Evolutionary conservation across 2,329 filamentous ascomycete genomes (phyloP).

Genomic region (Penicillium sp.): DNA sequence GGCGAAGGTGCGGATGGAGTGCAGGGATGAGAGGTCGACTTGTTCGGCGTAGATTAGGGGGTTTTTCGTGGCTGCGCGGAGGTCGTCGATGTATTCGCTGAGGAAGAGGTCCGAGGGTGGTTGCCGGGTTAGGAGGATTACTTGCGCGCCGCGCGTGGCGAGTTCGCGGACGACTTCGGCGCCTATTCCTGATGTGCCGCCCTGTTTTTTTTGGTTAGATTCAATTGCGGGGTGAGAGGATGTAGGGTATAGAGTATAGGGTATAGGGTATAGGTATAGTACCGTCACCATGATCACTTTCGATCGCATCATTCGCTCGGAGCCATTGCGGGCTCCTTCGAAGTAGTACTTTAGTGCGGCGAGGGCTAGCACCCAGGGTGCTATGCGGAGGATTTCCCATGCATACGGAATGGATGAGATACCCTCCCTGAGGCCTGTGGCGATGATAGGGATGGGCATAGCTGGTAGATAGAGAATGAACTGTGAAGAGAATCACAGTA

Average conservation of each 20-base stretch:
- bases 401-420: constrained; percentile 53
- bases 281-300: constrained; percentile 91
- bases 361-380: constrained; percentile 52
- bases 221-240: background rate
- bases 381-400: constrained; percentile 51
- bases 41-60: constrained; percentile 92
- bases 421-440: constrained; percentile 54
- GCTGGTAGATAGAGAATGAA: constrained; percentile 19
- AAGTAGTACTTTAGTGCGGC: constrained; percentile 69
- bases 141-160: constrained; percentile 77
- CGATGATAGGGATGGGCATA: constrained; percentile 62
- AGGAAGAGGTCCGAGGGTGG: constrained; percentile 80
- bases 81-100: constrained; percentile 85
- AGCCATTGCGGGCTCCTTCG: constrained; percentile 67
- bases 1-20: constrained; percentile 87
- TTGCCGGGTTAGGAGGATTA: constrained; percentile 83
- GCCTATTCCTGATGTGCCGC: constrained; percentile 90
- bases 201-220: constrained; percentile 44
- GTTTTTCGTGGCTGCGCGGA: constrained; percentile 73
- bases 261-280: constrained; percentile 28
- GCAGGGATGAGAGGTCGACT: constrained; percentile 81
- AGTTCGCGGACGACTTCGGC: constrained; percentile 70
- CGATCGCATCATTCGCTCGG: constrained; percentile 83
- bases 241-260: too few relatives aligned
- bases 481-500: too few relatives aligned